These are phyloP conservation scores for Blastobotrys peoriensis DNA, from an alignment of 805 yeast species.

Conservation along the genomic window DNA sequence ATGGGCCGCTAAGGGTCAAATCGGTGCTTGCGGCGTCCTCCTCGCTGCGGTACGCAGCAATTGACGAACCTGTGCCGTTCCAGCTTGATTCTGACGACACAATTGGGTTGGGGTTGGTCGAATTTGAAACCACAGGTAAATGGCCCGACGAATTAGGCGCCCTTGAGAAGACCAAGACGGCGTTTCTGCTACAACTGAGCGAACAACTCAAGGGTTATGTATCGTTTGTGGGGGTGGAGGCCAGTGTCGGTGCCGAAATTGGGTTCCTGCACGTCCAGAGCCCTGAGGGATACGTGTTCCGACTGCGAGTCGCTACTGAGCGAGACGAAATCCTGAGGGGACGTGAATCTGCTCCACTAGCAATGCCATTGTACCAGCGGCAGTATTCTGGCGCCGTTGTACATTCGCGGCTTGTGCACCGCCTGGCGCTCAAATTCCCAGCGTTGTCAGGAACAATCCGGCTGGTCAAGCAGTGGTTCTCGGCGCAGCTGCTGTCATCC, in stretches of 20 bases:
- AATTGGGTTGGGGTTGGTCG: conserved; percentile 72
- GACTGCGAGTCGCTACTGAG: conserved; percentile 69
- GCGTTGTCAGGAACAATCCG: conserved; percentile 76
- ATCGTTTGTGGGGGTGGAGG: conserved; percentile 59
- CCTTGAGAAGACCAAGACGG: conserved; percentile 83
- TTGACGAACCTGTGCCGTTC: conserved; percentile 77
- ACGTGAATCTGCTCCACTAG: conserved; percentile 35
- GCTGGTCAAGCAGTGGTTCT: conserved; percentile 84
- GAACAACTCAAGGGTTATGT: conserved; percentile 42
- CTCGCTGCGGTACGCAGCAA: conserved; percentile 67
- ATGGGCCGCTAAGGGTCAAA: conserved; percentile 63
- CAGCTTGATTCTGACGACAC: conserved; percentile 25
- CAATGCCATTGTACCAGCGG: conserved; percentile 35
- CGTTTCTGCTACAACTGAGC: conserved; percentile 70
- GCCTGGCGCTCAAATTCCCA: conserved; percentile 64
- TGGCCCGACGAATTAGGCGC: conserved; percentile 95
- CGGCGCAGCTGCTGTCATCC: conserved; percentile 64
- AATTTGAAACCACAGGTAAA: conserved; percentile 80
- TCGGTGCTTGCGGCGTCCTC: conserved; percentile 70
- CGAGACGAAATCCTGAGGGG: conserved; percentile 71
- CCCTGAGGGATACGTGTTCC: conserved; percentile 88
- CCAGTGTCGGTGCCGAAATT: conserved; percentile 15
- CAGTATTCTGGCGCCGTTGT: conserved; percentile 61
- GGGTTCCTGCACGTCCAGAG: conserved; percentile 47
- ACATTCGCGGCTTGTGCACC: conserved; percentile 74